phyloP scores from a whole-genome alignment of 345 rosid genomes.

The Rhizophora mangle region DNA sequence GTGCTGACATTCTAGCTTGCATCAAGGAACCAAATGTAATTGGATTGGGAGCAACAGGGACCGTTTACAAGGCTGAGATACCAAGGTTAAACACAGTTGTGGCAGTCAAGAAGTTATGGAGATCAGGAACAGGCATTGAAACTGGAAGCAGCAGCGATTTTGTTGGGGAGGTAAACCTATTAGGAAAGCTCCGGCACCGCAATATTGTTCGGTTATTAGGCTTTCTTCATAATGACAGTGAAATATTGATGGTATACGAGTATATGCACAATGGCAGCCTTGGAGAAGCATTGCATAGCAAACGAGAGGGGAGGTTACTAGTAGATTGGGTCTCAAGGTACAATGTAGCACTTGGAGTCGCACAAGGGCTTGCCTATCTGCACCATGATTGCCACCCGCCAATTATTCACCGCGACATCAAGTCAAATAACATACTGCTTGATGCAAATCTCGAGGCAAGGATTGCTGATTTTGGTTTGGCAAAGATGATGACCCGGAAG shows the following conservation, averaged over 20 bases:
- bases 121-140: slow-evolving; percentile 60
- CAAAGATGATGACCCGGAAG: slow-evolving; percentile 77
- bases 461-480: slow-evolving; percentile 91
- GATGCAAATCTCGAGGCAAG: slow-evolving; percentile 82
- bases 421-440: slow-evolving; percentile 81
- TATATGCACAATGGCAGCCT: slow-evolving; percentile 84
- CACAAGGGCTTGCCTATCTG: slow-evolving; percentile 89
- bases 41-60: slow-evolving; percentile 93
- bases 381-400: slow-evolving; percentile 94
- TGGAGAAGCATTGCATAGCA: slow-evolving; percentile 77
- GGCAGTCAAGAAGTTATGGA: slow-evolving; percentile 91
- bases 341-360: slow-evolving; percentile 78
- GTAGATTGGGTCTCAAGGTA: slow-evolving; percentile 90
- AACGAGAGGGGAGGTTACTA: slow-evolving; percentile 57
- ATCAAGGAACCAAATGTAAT: slow-evolving; percentile 75
- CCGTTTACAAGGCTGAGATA: slow-evolving; percentile 79
- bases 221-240: slow-evolving; percentile 63
- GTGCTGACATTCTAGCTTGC: slow-evolving; percentile 65
- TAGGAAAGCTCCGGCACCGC: slow-evolving; percentile 85
- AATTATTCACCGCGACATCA: slow-evolving; percentile 83
- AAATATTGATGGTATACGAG: slow-evolving; percentile 79
- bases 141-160: slow-evolving; percentile 59
- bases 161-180: slow-evolving; percentile 72
- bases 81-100: slow-evolving; percentile 44
- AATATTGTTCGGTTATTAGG: slow-evolving; percentile 83